Base-by-base conservation (phyloP, 108 stramenopile genomes). In the Pseudonitzschia pungens region DNA sequence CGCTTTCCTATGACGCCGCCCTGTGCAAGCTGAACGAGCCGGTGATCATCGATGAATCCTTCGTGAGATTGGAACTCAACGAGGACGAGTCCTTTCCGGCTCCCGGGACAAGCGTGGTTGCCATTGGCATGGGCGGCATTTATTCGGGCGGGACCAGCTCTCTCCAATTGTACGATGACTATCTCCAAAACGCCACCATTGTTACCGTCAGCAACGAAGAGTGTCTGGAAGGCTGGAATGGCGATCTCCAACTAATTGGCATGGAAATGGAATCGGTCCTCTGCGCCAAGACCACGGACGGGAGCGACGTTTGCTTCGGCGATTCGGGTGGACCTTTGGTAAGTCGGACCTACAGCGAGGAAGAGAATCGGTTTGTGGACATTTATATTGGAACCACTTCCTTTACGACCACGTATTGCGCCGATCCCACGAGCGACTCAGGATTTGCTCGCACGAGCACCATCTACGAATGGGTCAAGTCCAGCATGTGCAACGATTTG, bases 301-400 rank as follows among this genome's bases (percentile, higher is more conserved):
- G 70, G 15, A 77, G 77, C 22, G 68, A 79, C 63, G 62, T 82
- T 0, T 75, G 74, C 22, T 79, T 85, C 52, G 88, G 88, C 1
- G 88, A 86, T 31, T 78, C 77, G 5, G 88, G 86, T 12, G 86
- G 83, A 36, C 86, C 86, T 0, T 58, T 77, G 22, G 54, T 77
- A 52, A 51, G 44, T 31, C 48, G 60, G 22, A 36, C 36, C 6
- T 36, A 36, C 6, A 75, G 81, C 42, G 64, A 62, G 26, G 45
- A 40, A 24, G 40, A 45, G 12, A 52, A n/a, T 3, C 16, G 20
- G 16, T 51, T 51, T 10, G 50, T 51, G 6, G 50, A 77, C 28
- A n/a, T 9, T 3, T 10, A 51, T 10, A 67, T 68, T 28, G 74
- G 74, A 8, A 24, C 59, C 28, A 67, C 68, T 8, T 75, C 74